These are phyloP conservation scores for Albatrellus ellisii DNA, from an alignment of 768 basidiomycete genomes.

Conservation along the genomic window DNA sequence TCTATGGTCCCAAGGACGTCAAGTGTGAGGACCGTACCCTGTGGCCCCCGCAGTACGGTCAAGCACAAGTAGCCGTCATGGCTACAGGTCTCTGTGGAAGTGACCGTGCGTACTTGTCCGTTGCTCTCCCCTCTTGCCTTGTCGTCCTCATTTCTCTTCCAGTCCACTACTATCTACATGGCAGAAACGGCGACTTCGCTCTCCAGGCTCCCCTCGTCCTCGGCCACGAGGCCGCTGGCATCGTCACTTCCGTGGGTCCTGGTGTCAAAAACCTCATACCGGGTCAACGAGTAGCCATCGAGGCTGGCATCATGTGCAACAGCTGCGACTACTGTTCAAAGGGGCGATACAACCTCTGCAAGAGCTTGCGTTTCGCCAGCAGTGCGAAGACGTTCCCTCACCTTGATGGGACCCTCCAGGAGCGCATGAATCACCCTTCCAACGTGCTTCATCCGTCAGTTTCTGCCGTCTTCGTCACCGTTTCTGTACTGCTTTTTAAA, in stretches of 20 bases:
- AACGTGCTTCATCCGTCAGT: conserved; percentile 80
- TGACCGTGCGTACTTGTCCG: conserved; percentile 39
- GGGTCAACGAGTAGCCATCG: conserved; percentile 87
- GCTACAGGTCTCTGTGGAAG: conserved; percentile 88
- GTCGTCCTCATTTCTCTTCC: conserved; percentile 3
- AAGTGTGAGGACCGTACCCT: conserved; percentile 62
- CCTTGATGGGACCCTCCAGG: conserved; percentile 83
- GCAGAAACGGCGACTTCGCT: conserved; percentile 86
- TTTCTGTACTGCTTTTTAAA: not conserved
- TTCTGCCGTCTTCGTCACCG: not conserved
- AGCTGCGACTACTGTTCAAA: conserved; percentile 54
- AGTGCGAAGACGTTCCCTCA: conserved; percentile 90
- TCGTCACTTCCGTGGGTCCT: conserved; percentile 73
- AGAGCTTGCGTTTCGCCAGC: conserved; percentile 77
- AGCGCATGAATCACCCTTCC: conserved; percentile 80
- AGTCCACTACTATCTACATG: conserved; percentile 90
- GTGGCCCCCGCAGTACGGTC: conserved; percentile 56
- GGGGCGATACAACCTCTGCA: conserved; percentile 91
- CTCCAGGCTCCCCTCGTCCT: conserved; percentile 79
- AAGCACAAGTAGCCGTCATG: conserved; percentile 69
- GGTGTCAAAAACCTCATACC: conserved; percentile 48
- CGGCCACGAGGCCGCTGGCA: conserved; percentile 88
- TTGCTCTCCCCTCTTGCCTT: not conserved
- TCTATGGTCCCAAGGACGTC: conserved; percentile 75
- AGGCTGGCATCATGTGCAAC: conserved; percentile 84